These are phyloP conservation scores for Fraxinus excelsior DNA, from an alignment of 257 asterid genomes.

Conservation along the genomic window DNA sequence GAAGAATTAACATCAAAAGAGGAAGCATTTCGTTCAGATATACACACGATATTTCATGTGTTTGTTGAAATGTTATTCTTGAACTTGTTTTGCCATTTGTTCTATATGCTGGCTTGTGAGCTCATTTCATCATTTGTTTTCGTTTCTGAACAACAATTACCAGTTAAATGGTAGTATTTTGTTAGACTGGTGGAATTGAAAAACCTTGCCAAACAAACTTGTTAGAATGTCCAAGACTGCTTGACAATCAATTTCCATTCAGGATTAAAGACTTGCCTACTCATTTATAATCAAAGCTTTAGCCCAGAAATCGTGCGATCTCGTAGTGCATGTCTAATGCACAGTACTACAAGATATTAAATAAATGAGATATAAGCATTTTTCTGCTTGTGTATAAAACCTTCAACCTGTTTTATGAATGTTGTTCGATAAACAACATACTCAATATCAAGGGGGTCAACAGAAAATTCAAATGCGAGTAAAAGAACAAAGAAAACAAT, in stretches of 20 bases:
- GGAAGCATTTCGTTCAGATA: not conserved
- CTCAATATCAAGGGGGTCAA: not conserved
- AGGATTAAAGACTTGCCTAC: no score
- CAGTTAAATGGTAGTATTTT: not conserved
- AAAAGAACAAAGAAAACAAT: not conserved
- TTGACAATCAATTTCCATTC: no score
- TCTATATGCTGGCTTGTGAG: no score
- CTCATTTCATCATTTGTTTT: not conserved
- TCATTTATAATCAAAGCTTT: no score
- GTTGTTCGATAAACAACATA: not conserved
- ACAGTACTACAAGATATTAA: no score
- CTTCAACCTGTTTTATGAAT: not conserved
- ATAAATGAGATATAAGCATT: no score
- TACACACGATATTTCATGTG: not conserved
- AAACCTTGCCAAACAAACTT: not conserved
- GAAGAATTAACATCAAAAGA: not conserved
- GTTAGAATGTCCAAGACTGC: no score
- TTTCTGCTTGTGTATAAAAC: not conserved
- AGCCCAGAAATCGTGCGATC: no score
- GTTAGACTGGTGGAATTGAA: not conserved
- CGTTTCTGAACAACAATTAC: no score
- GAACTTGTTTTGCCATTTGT: no score
- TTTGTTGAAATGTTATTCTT: no score
- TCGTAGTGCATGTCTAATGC: no score
- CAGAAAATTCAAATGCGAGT: not conserved